Conservation (phyloP, 2,329 filamentous ascomycete species). For the Torrubiellomyces zombiae region DNA sequence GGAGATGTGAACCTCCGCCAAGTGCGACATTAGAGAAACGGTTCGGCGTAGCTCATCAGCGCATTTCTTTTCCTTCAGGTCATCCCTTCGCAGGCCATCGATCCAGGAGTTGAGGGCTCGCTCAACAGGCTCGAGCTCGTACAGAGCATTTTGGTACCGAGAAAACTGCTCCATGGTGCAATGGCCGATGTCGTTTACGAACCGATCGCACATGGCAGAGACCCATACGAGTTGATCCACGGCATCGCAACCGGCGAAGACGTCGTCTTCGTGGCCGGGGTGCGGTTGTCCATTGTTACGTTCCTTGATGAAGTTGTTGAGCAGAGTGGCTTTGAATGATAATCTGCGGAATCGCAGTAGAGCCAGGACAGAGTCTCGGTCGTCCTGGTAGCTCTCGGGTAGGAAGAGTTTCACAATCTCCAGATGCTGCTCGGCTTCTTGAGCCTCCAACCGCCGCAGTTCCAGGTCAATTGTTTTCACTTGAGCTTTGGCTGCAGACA, state of each 20-base stretch:
- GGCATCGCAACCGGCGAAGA: slow-evolving; percentile 65
- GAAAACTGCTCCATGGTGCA: slow-evolving; percentile 67
- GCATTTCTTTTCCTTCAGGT: slow-evolving; percentile 71
- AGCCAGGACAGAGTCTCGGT: slow-evolving; percentile 75
- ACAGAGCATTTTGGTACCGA: slow-evolving; percentile 61
- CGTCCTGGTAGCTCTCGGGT: slow-evolving; percentile 64
- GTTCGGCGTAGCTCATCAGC: slow-evolving; percentile 68
- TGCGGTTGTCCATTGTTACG: slow-evolving; percentile 50
- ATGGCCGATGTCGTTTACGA: slow-evolving; percentile 62
- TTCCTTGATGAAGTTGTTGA: slow-evolving; percentile 66
- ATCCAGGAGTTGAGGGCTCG: slow-evolving; percentile 78
- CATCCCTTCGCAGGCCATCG: slow-evolving; percentile 66
- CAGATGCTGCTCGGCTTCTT: slow-evolving; percentile 77
- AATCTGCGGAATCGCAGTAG: slow-evolving; percentile 77
- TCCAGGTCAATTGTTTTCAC: slow-evolving; percentile 90
- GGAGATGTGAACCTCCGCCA: slow-evolving; percentile 65
- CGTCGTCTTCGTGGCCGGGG: slow-evolving; percentile 58
- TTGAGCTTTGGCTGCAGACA: slow-evolving; percentile 79
- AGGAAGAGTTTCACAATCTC: slow-evolving; percentile 80
- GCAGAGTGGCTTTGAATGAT: slow-evolving; percentile 69
- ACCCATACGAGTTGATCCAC: slow-evolving; percentile 79
- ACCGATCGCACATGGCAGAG: slow-evolving; percentile 65
- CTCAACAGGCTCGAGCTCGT: slow-evolving; percentile 85
- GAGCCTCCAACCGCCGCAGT: slow-evolving; percentile 68
- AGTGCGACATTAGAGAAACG: slow-evolving; percentile 72